A percentile compares a stretch with the other conserved stretches of the same genome.
phyloP scores from a whole-genome alignment of 108 stramenopile species.

The Parmales sp. region DNA sequence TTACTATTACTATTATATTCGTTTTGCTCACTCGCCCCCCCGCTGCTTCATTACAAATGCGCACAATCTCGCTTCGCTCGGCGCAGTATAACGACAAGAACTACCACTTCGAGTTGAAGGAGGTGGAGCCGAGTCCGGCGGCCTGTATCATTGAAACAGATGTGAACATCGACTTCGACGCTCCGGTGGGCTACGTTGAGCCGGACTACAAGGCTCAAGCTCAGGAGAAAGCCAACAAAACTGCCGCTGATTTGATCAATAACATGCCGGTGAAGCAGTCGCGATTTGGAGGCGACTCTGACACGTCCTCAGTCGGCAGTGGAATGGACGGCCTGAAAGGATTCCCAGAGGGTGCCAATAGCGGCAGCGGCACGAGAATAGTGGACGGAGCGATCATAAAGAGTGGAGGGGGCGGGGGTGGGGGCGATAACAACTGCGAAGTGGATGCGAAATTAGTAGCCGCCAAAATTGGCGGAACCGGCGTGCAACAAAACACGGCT shows the following conservation, averaged over 20 bases:
- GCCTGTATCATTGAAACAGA: slow-evolving; percentile 93
- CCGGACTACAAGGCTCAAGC: slow-evolving; percentile 24
- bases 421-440: neutral
- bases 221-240: neutral
- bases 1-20: too few relatives aligned
- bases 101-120: slow-evolving; percentile 87
- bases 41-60: too few relatives aligned
- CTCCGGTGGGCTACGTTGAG: slow-evolving; percentile 82
- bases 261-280: neutral
- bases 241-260: too few relatives aligned
- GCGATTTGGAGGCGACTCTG: neutral
- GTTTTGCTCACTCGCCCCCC: too few relatives aligned
- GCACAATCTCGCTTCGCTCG: too few relatives aligned
- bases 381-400: neutral
- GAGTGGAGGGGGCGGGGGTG: neutral
- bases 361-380: neutral
- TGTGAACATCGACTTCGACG: slow-evolving; percentile 89
- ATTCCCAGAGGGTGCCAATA: neutral
- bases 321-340: neutral
- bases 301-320: neutral
- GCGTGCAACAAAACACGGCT: slow-evolving; percentile 72
- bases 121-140: slow-evolving; percentile 78
- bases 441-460: slow-evolving; percentile 36
- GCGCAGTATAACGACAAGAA: slow-evolving; percentile 91
- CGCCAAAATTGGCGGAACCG: slow-evolving; percentile 59